phyloP scores from a whole-genome alignment of 2,329 filamentous ascomycete species.

The Botrytis galanthina region DNA sequence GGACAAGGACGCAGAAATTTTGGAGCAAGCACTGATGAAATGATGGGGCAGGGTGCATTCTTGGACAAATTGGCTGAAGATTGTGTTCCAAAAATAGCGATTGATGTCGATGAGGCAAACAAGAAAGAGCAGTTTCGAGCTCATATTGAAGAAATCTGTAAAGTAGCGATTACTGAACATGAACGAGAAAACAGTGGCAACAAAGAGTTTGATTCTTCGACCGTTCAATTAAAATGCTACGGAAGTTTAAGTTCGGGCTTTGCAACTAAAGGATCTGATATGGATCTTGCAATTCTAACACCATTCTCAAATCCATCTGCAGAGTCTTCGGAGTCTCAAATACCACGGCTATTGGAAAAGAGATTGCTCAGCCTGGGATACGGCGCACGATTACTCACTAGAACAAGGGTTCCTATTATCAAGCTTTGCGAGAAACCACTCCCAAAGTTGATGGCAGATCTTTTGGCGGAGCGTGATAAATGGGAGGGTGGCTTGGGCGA shows the following conservation, averaged over 20 bases:
- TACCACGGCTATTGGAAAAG: constrained; percentile 74
- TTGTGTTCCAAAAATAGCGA: constrained; percentile 47
- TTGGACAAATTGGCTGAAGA: constrained; percentile 49
- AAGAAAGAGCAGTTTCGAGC: constrained; percentile 70
- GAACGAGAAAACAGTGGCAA: constrained; percentile 47
- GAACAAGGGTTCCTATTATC: constrained; percentile 81
- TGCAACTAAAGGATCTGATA: constrained; percentile 82
- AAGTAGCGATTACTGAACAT: constrained; percentile 53
- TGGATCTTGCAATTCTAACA: constrained; percentile 80
- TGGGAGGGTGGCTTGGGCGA: constrained; percentile 61
- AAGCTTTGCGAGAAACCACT: constrained; percentile 76
- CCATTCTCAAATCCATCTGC: constrained; percentile 55
- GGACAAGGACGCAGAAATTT: constrained; percentile 26
- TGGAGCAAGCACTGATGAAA: constrained; percentile 42
- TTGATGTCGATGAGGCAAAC: constrained; percentile 59
- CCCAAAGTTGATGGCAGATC: constrained; percentile 55
- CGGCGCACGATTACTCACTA: constrained; percentile 73
- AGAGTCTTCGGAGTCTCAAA: constrained; percentile 55
- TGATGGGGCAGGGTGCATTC: constrained; percentile 48
- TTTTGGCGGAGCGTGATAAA: constrained; percentile 64
- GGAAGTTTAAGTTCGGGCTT: constrained; percentile 83
- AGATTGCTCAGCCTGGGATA: constrained; percentile 68
- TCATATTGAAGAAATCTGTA: constrained; percentile 63
- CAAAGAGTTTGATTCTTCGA: constrained; percentile 49
- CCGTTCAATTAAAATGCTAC: constrained; percentile 72